Percentiles rank a stretch among this genome's conserved stretches.
Conservation (phyloP, 306 rosid species). For the Lupinus albus region DNA sequence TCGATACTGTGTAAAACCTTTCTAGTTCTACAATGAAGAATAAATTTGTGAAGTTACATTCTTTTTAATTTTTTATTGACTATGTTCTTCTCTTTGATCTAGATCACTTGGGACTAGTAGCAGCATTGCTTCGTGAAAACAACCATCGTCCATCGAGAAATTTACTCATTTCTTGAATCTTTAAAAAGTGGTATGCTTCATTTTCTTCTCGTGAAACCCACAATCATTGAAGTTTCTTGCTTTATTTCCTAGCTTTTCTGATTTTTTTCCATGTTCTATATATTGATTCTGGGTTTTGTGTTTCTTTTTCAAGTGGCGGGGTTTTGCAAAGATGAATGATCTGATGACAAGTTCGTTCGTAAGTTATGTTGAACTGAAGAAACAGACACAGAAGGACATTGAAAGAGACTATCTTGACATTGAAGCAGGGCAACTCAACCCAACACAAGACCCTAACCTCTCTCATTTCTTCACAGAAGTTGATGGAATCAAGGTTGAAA, state of each 20-base stretch:
- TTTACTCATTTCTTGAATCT: constrained; percentile 54
- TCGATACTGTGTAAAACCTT: neutral
- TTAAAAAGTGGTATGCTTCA: constrained; percentile 45
- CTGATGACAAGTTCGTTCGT: constrained; percentile 87
- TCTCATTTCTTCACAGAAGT: constrained; percentile 76
- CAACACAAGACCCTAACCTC: constrained; percentile 68
- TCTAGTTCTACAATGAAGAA: constrained; percentile 22
- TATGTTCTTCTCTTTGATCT: constrained; percentile 24
- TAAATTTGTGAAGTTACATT: constrained; percentile 13
- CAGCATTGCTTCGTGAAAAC: constrained; percentile 26
- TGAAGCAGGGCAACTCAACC: constrained; percentile 67
- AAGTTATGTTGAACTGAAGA: constrained; percentile 90
- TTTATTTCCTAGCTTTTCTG: neutral
- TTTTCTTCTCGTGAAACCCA: constrained; percentile 27
- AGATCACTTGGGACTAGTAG: constrained; percentile 48
- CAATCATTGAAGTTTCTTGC: constrained; percentile 25
- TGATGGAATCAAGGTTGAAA: constrained; percentile 63
- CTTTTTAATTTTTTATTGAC: constrained; percentile 15
- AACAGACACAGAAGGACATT: constrained; percentile 65
- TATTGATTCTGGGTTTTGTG: constrained; percentile 23
- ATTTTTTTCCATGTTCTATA: neutral
- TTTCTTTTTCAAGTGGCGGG: constrained; percentile 41
- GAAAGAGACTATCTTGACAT: constrained; percentile 54
- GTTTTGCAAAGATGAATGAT: constrained; percentile 79
- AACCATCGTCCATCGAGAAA: constrained; percentile 43